phyloP scores from a whole-genome alignment of 176 grass and related monocot species.

The Raddia guianensis region DNA sequence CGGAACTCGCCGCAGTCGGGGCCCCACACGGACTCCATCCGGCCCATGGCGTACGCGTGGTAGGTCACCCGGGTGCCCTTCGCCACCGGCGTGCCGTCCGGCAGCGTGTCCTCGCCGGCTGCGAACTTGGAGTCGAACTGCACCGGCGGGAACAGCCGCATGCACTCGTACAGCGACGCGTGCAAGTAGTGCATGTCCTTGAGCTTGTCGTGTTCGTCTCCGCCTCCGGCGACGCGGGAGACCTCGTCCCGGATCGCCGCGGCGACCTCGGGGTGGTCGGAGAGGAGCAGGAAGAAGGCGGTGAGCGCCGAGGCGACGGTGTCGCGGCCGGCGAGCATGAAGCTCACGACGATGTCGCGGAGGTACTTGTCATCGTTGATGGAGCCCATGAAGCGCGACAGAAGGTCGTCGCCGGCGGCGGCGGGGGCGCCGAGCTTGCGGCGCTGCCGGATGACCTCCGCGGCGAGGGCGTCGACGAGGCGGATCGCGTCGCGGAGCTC shows the following conservation, averaged over 20 bases:
- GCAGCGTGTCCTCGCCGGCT: conserved; percentile 68
- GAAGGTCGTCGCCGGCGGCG: conserved; percentile 60
- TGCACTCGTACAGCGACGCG: conserved; percentile 68
- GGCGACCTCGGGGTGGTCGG: conserved; percentile 51
- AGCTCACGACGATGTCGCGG: conserved; percentile 86
- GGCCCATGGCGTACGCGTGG: conserved; percentile 82
- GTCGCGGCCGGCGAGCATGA: conserved; percentile 86
- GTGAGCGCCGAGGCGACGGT: conserved; percentile 75
- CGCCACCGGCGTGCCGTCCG: conserved; percentile 63
- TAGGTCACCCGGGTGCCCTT: conserved; percentile 71
- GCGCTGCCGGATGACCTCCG: conserved; percentile 66
- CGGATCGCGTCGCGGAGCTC: conserved; percentile 62
- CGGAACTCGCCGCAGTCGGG: conserved; percentile 68
- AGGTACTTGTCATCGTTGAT: conserved; percentile 79
- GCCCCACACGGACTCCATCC: conserved; percentile 83
- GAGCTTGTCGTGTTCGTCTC: conserved; percentile 35
- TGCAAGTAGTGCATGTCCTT: conserved; percentile 80
- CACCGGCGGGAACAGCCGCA: conserved; percentile 88
- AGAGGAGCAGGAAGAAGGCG: conserved; percentile 75
- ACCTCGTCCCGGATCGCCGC: conserved; percentile 59
- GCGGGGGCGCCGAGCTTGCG: conserved; percentile 59
- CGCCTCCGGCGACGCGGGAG: conserved; percentile 21
- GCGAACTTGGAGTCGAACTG: conserved; percentile 83
- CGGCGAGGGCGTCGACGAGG: conserved; percentile 67
- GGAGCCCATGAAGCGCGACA: conserved; percentile 74